Base-by-base conservation (phyloP, 805 yeast genomes). In the Cephaloascus albidus region DNA sequence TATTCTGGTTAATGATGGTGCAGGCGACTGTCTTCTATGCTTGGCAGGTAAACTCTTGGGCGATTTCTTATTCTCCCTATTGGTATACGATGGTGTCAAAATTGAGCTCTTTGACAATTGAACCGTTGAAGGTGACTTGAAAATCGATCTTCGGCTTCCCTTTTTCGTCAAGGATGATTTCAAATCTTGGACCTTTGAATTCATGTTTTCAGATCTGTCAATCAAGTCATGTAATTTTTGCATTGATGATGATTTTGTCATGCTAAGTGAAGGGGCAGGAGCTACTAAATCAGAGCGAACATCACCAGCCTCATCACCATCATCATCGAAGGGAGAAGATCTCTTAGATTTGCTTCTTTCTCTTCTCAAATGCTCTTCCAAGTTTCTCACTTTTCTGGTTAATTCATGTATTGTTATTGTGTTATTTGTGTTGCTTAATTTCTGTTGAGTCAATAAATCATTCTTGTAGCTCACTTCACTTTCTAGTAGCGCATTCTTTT, bases 401-500 rank as follows among this genome's bases (percentile, higher is more conserved):
- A 31, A n/a, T 8, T 31, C 16, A 15, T 14, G 6, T 6, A 31
- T 31, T 31, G 15, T 16, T 16, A 31, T 16, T 8, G 6, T 31
- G 18, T 31, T 14, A 16, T 31, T 31, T 16, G 33, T 31, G 8
- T n/a, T 16, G 8, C 33, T 14, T 8, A 58, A 35, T 36, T 49
- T 48, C 31, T 57, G 60, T 26, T 44, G 52, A 10, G 49, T 20
- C 2, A 52, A 28, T 12, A 54, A 40, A 15, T 53, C 57, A 20
- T 54, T 61, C 17, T 50, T 43, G 2, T 56, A 52, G 4, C 52
- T 52, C 4, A 58, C 31, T 20, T 67, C 73, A 3, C 59, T 51
- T 37, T 67, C 73, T 12, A 64, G 45, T 27, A 70, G 39, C 1
- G 71, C 67, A 6, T 59, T 46, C 36, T 50, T 52, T 43, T 70